Base-by-base conservation (phyloP, 1,284 basidiomycete genomes). In the Ganoderma meredithae region DNA sequence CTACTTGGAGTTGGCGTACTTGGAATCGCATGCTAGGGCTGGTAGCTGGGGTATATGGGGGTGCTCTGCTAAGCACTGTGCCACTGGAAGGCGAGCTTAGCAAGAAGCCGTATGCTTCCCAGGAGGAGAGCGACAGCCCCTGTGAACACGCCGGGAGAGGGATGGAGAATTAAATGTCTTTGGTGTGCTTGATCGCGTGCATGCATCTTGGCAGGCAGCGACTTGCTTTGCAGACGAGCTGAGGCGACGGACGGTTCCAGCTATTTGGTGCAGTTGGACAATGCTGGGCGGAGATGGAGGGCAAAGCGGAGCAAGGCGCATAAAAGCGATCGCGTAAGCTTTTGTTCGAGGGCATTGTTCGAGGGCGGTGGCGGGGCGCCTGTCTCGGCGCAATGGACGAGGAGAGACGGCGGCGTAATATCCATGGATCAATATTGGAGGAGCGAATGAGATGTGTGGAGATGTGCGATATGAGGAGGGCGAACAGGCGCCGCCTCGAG, bases 401-500 rank as follows among this genome's bases (percentile, higher is more conserved):
- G 27, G 27, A 31, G 22, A 47, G 44, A 19, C n/a, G 7, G 47
- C 39, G 43, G 66, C 15, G 8, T 56, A 31, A 31, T 31, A 31
- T 31, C 3, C 19, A n/a, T 39, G 19, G n/a, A n/a, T n/a, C n/a
- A n/a, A n/a, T n/a, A n/a, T n/a, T n/a, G n/a, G n/a, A n/a, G n/a
- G n/a, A n/a, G n/a, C n/a, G n/a, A n/a, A n/a, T n/a, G 43, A 43
- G 17, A 36, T n/a, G 6, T 47, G 44, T 19, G 43, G 19, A 19
- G 40, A 43, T 56, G 36, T 59, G 17, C 41, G 56, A 66, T 63
- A 60, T 64, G 62, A 43, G 22, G 36, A 44, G 7, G 53, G 36
- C 47, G 33, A 40, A 36, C 15, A 65, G 65, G 64, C 71, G 72
- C 70, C 55, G 73, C 74, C 75, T 75, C 73, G 73, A 74, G 73